Percentiles rank a stretch among this genome's conserved stretches.
Evolutionary conservation across 345 rosid species (phyloP).

Genomic region (Populus euphratica): DNA sequence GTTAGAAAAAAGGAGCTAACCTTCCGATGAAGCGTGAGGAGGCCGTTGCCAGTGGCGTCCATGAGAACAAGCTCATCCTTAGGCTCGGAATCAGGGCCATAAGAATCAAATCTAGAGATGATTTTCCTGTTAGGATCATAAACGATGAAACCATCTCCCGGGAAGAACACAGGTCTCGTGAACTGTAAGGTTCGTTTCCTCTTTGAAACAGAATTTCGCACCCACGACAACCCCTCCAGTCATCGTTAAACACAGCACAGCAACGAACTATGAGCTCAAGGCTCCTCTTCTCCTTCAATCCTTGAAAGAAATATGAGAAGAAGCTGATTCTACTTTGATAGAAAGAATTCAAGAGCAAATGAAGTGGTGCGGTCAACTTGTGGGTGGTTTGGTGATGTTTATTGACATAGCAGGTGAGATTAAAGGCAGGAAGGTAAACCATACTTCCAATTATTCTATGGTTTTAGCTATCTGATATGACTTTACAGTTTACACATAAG

Average conservation of each 20-base stretch:
- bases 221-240: constrained; percentile 13
- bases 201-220: constrained; percentile 29
- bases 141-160: constrained; percentile 39
- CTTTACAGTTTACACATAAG: not conserved
- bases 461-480: too few species aligned
- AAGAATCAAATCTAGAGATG: constrained; percentile 35
- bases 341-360: not conserved
- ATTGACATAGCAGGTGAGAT: not conserved
- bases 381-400: not conserved
- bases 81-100: constrained; percentile 23
- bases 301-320: not conserved
- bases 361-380: not conserved
- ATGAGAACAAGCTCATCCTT: constrained; percentile 41
- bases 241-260: not conserved
- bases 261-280: not conserved
- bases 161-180: constrained; percentile 36
- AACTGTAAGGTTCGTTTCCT: constrained; percentile 31
- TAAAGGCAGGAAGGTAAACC: not conserved
- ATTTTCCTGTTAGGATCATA: constrained; percentile 25
- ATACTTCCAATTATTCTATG: too few species aligned
- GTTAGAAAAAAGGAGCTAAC: constrained; percentile 3
- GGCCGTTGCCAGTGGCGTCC: constrained; percentile 44
- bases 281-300: not conserved
- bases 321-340: not conserved
- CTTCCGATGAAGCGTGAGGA: constrained; percentile 40